Conservation (phyloP, 768 basidiomycete species). For the Dacryopinax spathularia region DNA sequence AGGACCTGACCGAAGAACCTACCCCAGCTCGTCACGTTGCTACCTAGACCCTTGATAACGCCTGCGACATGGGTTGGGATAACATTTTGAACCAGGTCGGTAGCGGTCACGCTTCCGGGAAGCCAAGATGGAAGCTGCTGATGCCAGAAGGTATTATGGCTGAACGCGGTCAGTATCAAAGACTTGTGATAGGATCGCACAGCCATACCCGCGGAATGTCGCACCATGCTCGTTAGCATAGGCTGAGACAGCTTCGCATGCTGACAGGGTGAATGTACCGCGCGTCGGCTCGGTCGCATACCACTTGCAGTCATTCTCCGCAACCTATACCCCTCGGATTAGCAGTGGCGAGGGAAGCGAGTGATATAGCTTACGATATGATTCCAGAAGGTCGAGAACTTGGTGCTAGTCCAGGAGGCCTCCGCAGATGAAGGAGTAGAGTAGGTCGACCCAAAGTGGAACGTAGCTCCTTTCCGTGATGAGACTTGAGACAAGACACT, state of each 20-base stretch:
- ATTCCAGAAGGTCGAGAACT: no score
- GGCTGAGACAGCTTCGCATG: not conserved
- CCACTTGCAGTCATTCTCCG: not conserved
- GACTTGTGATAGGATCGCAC: not conserved
- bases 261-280: not conserved
- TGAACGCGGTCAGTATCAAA: no score
- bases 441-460: no score
- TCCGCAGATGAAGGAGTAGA: no score
- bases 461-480: no score
- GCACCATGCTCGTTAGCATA: not conserved
- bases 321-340: no score
- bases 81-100: not conserved
- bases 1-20: not conserved
- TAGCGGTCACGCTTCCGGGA: not conserved
- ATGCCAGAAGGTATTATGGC: slow-evolving; percentile 1
- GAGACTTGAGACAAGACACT: no score
- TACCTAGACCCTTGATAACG: not conserved
- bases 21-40: not conserved
- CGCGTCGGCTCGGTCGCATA: not conserved
- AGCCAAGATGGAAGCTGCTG: not conserved
- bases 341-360: no score
- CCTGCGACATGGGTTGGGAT: not conserved
- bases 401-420: no score
- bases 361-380: no score
- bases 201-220: not conserved